phyloP scores from a whole-genome alignment of 1,139 yeast species.

The Kurtzmaniella quercitrusa region DNA sequence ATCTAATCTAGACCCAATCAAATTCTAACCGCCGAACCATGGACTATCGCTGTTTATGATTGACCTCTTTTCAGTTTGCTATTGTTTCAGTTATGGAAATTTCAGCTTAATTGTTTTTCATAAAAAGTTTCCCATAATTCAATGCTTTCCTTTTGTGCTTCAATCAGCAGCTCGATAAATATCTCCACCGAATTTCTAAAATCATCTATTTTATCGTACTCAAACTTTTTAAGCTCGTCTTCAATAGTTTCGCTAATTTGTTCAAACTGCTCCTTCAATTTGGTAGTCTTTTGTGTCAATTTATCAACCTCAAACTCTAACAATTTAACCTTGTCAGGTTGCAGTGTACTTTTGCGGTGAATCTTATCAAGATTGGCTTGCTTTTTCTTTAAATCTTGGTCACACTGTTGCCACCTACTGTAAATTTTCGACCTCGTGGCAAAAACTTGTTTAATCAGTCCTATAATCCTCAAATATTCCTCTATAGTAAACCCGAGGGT shows the following conservation, averaged over 20 bases:
- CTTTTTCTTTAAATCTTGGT: slow-evolving; percentile 43
- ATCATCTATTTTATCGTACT: slow-evolving; percentile 73
- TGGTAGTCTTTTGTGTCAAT: slow-evolving; percentile 55
- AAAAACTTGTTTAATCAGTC: slow-evolving; percentile 71
- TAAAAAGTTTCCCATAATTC: slow-evolving; percentile 94
- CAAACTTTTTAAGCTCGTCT: slow-evolving; percentile 65
- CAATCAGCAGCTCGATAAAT: slow-evolving; percentile 85
- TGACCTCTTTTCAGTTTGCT: not conserved
- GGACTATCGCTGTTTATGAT: not conserved
- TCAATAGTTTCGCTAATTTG: slow-evolving; percentile 62
- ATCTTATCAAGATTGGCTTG: slow-evolving; percentile 51
- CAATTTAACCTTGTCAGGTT: slow-evolving; percentile 55
- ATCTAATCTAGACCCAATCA: no score
- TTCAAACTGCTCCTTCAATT: slow-evolving; percentile 56
- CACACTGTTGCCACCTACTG: slow-evolving; percentile 49
- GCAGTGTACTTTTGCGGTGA: slow-evolving; percentile 51
- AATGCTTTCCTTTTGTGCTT: slow-evolving; percentile 90
- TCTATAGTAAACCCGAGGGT: slow-evolving; percentile 86
- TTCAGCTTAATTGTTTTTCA: slow-evolving; percentile 30
- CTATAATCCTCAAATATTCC: slow-evolving; percentile 76
- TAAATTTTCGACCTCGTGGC: slow-evolving; percentile 73
- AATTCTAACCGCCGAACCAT: no score
- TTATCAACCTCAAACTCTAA: slow-evolving; percentile 56
- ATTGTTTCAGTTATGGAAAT: no score
- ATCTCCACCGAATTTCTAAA: slow-evolving; percentile 89